Evolutionary conservation across 140 eudicot genomes (phyloP), one percentile per base, ranked within the genome.

Genomic region (Bidens hawaiensis): DNA sequence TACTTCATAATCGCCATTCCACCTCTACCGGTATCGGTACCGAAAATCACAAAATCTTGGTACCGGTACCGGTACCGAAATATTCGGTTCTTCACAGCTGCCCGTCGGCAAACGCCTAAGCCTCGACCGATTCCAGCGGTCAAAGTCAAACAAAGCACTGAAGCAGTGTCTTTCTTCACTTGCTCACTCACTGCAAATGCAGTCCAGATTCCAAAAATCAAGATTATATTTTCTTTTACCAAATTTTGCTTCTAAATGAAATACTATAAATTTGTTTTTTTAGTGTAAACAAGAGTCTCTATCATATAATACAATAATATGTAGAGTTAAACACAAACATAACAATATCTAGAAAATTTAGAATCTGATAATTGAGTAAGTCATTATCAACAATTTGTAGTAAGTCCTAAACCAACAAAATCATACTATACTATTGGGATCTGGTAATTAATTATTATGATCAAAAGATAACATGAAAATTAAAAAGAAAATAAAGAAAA

Each of bases 21-120:
- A n/a, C n/a, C n/a, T n/a, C n/a, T n/a, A n/a, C n/a, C n/a, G n/a
- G n/a, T n/a, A n/a, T n/a, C n/a, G n/a, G n/a, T n/a, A n/a, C n/a
- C n/a, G n/a, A n/a, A n/a, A n/a, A n/a, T n/a, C n/a, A n/a, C n/a
- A n/a, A n/a, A n/a, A n/a, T n/a, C n/a, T n/a, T n/a, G n/a, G n/a
- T n/a, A n/a, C n/a, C n/a, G n/a, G n/a, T n/a, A n/a, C n/a, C n/a
- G n/a, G n/a, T n/a, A n/a, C n/a, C n/a, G n/a, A 60, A 38, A 84
- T 40, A 79, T 81, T 88, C 7, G 65, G 69, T 24, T 93, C 96
- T 62, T 93, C 96, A 60, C 82, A 72, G 79, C 70, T 85, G 55
- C 96, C 99, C 99, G 88, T 93, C 70, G 60, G 66, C 55, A 64
- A 69, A 42, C 60, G 33, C 62, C n/a, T n/a, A n/a, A n/a, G n/a